These are phyloP conservation scores for Plasmodium coatneyi DNA, from an alignment of 169 alveolate species.

Conservation along the genomic window DNA sequence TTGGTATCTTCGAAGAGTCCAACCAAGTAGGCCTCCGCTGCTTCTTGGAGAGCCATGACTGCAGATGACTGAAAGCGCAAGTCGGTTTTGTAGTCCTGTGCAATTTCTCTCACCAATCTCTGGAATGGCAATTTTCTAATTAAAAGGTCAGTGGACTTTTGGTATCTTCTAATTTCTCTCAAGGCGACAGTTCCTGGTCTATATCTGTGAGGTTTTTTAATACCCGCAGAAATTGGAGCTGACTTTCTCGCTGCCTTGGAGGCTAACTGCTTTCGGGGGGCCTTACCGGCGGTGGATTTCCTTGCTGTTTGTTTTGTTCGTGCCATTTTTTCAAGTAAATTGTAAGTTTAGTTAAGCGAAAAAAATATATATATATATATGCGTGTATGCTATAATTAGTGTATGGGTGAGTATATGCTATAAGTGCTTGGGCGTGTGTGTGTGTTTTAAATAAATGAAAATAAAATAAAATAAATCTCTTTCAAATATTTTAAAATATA, in stretches of 20 bases:
- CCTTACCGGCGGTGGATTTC: slow-evolving; percentile 97
- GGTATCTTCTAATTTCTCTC: slow-evolving; percentile 98
- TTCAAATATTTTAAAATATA: background rate
- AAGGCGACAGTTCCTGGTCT: slow-evolving; percentile 99
- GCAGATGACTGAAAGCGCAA: slow-evolving; percentile 99
- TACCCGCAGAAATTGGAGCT: slow-evolving; percentile 93
- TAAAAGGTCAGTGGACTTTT: slow-evolving; percentile 97
- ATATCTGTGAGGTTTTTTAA: slow-evolving; percentile 95
- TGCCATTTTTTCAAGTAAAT: slow-evolving; percentile 89
- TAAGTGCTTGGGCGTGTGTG: background rate
- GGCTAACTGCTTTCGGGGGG: slow-evolving; percentile 97
- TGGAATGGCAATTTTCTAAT: slow-evolving; percentile 99
- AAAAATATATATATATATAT: background rate
- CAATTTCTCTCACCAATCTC: slow-evolving; percentile 98
- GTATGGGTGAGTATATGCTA: background rate
- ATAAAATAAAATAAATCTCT: background rate
- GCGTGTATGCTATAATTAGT: slow-evolving; percentile 11
- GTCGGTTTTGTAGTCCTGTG: slow-evolving; percentile 98
- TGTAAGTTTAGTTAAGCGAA: background rate
- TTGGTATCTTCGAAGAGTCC: slow-evolving; percentile 99
- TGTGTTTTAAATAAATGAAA: background rate
- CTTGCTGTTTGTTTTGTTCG: slow-evolving; percentile 98
- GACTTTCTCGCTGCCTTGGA: slow-evolving; percentile 97
- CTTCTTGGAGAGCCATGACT: slow-evolving; percentile 98
- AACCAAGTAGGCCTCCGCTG: slow-evolving; percentile 98